phyloP scores from a whole-genome alignment of 1,139 yeast genomes.

The Zhuliangozyma parablackwelliae region DNA sequence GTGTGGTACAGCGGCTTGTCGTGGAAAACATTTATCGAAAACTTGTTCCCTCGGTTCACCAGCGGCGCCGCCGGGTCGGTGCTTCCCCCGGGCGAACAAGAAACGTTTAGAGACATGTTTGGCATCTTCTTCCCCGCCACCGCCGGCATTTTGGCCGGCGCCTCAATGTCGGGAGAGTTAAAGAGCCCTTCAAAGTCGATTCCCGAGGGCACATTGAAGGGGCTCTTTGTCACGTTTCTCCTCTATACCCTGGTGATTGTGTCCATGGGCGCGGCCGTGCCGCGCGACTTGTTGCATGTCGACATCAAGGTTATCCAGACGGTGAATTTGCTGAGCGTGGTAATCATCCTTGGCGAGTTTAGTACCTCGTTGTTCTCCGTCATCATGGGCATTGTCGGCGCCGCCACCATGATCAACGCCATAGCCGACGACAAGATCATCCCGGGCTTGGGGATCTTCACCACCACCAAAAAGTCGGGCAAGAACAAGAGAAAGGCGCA shows the following conservation, averaged over 20 bases:
- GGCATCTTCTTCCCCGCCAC: conserved; percentile 98
- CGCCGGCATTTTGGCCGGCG: conserved; percentile 98
- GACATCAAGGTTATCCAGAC: conserved; percentile 86
- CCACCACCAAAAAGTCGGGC: conserved; percentile 39
- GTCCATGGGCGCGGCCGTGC: conserved; percentile 74
- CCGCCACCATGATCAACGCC: conserved; percentile 85
- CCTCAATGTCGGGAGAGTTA: conserved; percentile 96
- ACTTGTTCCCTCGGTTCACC: conserved; percentile 75
- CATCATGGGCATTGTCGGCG: conserved; percentile 92
- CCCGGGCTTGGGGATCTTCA: conserved; percentile 67
- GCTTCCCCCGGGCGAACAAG: conserved; percentile 47
- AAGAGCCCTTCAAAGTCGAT: conserved; percentile 80
- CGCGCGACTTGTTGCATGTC: conserved; percentile 66
- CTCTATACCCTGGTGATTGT: conserved; percentile 73
- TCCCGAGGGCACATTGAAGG: conserved; percentile 85
- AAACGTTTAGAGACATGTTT: conserved; percentile 78
- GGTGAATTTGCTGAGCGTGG: conserved; percentile 62
- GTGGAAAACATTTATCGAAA: conserved; percentile 59
- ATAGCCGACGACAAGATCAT: conserved; percentile 81
- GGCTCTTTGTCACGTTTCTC: conserved; percentile 67
- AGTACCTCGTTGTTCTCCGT: conserved; percentile 89
- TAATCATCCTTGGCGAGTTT: conserved; percentile 82
- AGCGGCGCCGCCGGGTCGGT: conserved; percentile 91
- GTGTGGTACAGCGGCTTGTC: conserved; percentile 68
- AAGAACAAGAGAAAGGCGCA: conserved; percentile 52